A percentile compares a stretch with the other conserved stretches of the same genome.
These are phyloP conservation scores for Leptographium radiaticola DNA, from an alignment of 2,329 filamentous ascomycete species.

Conservation along the genomic window DNA sequence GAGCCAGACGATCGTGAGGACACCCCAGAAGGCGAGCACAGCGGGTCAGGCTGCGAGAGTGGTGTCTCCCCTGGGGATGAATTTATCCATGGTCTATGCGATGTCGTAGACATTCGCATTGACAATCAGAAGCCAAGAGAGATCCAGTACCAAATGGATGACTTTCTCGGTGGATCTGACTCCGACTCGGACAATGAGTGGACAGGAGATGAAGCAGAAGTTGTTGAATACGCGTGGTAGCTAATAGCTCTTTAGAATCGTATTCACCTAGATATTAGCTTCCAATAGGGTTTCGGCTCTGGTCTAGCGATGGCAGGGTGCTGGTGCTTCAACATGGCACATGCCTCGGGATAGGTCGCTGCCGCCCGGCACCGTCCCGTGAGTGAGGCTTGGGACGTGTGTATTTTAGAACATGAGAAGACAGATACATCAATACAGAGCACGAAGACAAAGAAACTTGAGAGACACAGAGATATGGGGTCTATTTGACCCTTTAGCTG, in stretches of 20 bases:
- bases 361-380: too few species aligned
- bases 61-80: neutral
- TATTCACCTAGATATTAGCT: neutral
- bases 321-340: too few species aligned
- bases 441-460: too few species aligned
- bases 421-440: too few species aligned
- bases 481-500: too few species aligned
- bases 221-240: slow-evolving; percentile 13
- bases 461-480: too few species aligned
- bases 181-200: slow-evolving; percentile 44
- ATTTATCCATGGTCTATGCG: slow-evolving; percentile 55
- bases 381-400: too few species aligned
- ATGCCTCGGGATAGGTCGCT: too few species aligned
- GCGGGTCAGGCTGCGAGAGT: neutral
- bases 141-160: slow-evolving; percentile 53
- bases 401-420: too few species aligned
- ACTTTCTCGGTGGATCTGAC: slow-evolving; percentile 50
- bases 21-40: neutral
- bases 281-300: neutral
- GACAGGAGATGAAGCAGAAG: slow-evolving; percentile 20
- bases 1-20: neutral
- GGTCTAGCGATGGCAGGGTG: too few species aligned
- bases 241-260: neutral
- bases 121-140: slow-evolving; percentile 66
- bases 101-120: slow-evolving; percentile 56